Evolutionary conservation across 1,139 yeast species (phyloP), one percentile per base, ranked within the genome.

Genomic region (Saccharomyces hybrid): DNA sequence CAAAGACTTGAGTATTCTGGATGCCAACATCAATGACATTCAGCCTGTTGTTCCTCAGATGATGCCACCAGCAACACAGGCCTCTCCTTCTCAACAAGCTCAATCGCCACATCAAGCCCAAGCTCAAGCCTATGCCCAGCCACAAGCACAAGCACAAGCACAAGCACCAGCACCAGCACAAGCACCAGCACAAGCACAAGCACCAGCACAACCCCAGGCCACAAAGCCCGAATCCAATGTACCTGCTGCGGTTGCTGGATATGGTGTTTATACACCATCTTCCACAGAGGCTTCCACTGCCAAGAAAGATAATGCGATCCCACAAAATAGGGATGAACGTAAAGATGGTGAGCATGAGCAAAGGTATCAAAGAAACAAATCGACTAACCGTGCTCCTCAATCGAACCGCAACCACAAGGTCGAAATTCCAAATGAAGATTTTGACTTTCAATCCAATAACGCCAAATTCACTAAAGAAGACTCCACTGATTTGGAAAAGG

Each of bases 1-100:
- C 46, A 87, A 88, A 73, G 97, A 88, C 66, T 78, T 93, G 70
- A 82, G 84, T 60, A 95, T 93, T 58, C 78, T 91, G 65, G 97
- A 89, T 60, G 76, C 66, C 38, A 63, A 61, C 32, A 54, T 67
- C 50, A 70, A 67, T 28, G 69, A 67, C 26, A 71, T 67, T 26
- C 70, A 69, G 46, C 72, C 72, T 2, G 65, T 65, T 41, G 34
- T 65, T 46, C 70, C 70, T 50, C 47, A 54, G 23, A 31, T 49
- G 34, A 52, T 42, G 46, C 41, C 47, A 20, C 51, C 53, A 2
- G 31, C 52, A 7, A 41, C 47, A 11, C 52, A 49, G 27, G 25
- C 8, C 14, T 38, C 28, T 6, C 23, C 23, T 20, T 20, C 49
- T 4, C 26, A n/a, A n/a, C 44, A 46, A 25, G 50, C 41, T 25